A percentile compares a stretch with the other conserved stretches of the same genome.
Conservation (phyloP, 768 basidiomycete genomes). For the Rubroboletus pulcherrimus region DNA sequence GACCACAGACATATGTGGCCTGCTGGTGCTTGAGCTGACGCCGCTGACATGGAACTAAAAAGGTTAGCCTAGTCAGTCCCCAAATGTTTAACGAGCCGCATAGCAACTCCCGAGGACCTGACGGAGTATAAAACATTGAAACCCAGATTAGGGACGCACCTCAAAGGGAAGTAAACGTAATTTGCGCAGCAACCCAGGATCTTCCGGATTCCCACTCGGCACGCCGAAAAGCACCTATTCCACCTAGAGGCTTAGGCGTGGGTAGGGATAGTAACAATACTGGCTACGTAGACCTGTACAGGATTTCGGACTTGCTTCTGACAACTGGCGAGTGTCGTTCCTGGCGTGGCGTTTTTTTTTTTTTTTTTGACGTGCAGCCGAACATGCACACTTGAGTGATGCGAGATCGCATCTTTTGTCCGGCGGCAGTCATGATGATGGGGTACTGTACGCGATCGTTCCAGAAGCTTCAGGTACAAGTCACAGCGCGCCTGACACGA, state of each 20-base stretch:
- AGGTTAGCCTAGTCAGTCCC: conserved; percentile 15
- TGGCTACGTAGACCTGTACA: background rate
- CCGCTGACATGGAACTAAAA: conserved; percentile 32
- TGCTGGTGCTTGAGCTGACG: conserved; percentile 19
- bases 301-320: background rate
- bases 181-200: background rate
- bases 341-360: conserved; percentile 20
- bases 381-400: conserved; percentile 1
- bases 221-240: too few species aligned
- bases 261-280: background rate
- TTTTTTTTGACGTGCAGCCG: conserved; percentile 18
- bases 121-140: conserved; percentile 11
- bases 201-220: background rate
- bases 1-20: conserved; percentile 27
- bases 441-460: background rate
- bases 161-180: background rate
- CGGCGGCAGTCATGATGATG: background rate
- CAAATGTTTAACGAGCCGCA: conserved; percentile 21
- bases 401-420: conserved; percentile 18
- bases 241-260: background rate
- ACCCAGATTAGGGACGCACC: conserved; percentile 4
- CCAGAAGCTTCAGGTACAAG: background rate
- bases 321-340: conserved; percentile 8
- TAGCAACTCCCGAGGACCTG: conserved; percentile 31
- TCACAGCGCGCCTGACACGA: background rate